These are phyloP conservation scores for Candida coleopterorum DNA, from an alignment of 805 yeast genomes.

Conservation along the genomic window DNA sequence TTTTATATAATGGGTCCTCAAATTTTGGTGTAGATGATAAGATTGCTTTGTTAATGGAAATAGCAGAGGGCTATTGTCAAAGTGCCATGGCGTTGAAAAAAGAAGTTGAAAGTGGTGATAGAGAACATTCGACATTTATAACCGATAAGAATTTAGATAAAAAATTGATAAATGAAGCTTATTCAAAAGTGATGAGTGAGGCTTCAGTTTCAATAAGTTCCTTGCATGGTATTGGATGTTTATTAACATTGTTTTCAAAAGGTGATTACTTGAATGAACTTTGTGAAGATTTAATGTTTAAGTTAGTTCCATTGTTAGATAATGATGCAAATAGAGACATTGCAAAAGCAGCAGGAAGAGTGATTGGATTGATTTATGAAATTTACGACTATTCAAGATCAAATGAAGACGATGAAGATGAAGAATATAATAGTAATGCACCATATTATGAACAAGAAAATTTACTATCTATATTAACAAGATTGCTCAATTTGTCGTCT, in stretches of 20 bases:
- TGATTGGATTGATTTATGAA: constrained; percentile 55
- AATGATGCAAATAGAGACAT: constrained; percentile 40
- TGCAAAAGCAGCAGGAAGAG: constrained; percentile 50
- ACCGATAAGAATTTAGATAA: constrained; percentile 33
- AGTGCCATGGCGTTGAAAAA: constrained; percentile 26
- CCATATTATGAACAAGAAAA: constrained; percentile 55
- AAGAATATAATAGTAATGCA: constrained; percentile 39
- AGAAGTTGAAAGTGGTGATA: constrained; percentile 36
- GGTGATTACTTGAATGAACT: constrained; percentile 40
- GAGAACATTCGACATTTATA: constrained; percentile 38
- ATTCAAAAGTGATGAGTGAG: constrained; percentile 26
- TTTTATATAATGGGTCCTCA: constrained; percentile 45
- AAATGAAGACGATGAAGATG: constrained; percentile 31
- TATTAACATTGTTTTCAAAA: constrained; percentile 40
- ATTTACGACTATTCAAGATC: constrained; percentile 36
- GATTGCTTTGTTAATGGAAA: constrained; percentile 38
- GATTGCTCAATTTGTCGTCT: constrained; percentile 47
- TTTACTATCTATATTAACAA: constrained; percentile 34
- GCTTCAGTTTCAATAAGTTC: constrained; percentile 37
- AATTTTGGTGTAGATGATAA: constrained; percentile 47
- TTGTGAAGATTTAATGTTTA: constrained; percentile 31
- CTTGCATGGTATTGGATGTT: constrained; percentile 42
- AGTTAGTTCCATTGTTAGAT: constrained; percentile 39
- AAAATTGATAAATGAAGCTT: constrained; percentile 30
- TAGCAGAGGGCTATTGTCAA: constrained; percentile 35